These are phyloP conservation scores for Hymenoscyphus fructigenus DNA, from an alignment of 2,329 filamentous ascomycete species.

Conservation along the genomic window DNA sequence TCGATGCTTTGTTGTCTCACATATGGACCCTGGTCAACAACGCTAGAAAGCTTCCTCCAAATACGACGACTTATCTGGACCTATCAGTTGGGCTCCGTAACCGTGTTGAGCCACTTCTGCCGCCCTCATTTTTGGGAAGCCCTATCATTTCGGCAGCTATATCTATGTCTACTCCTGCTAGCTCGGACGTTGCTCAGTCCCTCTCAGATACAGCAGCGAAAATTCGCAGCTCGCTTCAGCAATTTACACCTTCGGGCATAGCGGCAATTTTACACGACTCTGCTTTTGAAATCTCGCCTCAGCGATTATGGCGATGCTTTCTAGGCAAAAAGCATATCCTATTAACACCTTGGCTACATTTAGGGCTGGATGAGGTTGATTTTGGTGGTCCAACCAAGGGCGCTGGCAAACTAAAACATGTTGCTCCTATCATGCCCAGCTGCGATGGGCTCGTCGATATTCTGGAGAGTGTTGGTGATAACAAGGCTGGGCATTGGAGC, in stretches of 20 bases:
- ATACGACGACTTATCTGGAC: constrained; percentile 39
- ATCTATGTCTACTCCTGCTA: constrained; percentile 6
- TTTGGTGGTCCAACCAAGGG: constrained; percentile 35
- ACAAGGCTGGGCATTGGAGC: constrained; percentile 23
- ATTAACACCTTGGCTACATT: constrained; percentile 46
- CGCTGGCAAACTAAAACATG: constrained; percentile 36
- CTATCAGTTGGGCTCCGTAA: constrained; percentile 43
- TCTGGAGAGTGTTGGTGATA: constrained; percentile 36
- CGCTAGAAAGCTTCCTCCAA: constrained; percentile 36
- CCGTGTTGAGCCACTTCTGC: constrained; percentile 42
- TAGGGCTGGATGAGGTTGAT: constrained; percentile 42
- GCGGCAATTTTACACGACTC: constrained; percentile 44
- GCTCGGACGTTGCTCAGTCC: constrained; percentile 14
- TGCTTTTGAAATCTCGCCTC: constrained; percentile 45
- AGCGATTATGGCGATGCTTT: constrained; percentile 49
- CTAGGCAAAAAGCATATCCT: constrained; percentile 43
- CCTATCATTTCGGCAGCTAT: constrained; percentile 44
- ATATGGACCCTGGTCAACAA: constrained; percentile 46
- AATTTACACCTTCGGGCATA: constrained; percentile 41
- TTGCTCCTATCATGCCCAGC: constrained; percentile 44
- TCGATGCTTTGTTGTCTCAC: constrained; percentile 48
- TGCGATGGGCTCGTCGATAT: constrained; percentile 45
- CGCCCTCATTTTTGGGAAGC: constrained; percentile 45
- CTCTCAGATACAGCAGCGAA: constrained; percentile 26
- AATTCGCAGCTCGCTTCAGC: constrained; percentile 40